Percentiles rank a stretch among this genome's conserved stretches.
Evolutionary conservation across 176 grass and related monocot genomes (phyloP).

Genomic region (Saccharum spontaneum): DNA sequence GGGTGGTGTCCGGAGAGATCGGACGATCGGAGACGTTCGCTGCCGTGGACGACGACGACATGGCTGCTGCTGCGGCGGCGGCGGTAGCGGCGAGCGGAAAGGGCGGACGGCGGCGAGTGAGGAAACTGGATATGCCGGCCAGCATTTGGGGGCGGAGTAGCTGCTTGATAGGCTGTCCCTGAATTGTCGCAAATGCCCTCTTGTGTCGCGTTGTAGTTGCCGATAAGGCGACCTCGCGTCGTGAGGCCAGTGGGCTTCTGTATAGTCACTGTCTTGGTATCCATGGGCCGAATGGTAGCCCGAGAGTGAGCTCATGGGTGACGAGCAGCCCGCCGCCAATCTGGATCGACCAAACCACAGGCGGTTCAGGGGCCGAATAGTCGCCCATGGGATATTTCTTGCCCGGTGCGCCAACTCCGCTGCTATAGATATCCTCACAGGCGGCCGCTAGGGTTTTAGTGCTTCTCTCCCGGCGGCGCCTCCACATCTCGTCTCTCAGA

Average conservation of each 20-base stretch:
- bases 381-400: constrained; percentile 14
- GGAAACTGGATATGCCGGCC: constrained; percentile 27
- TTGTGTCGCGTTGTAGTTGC: background rate
- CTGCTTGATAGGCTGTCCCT: background rate
- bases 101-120: constrained; percentile 32
- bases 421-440: background rate
- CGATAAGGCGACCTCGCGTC: background rate
- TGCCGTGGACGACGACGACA: constrained; percentile 44
- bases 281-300: background rate
- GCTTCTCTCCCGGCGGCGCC: constrained; percentile 13
- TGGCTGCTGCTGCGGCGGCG: constrained; percentile 4
- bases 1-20: constrained; percentile 53
- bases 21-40: constrained; percentile 10
- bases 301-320: constrained; percentile 3
- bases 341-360: background rate
- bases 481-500: constrained; percentile 16
- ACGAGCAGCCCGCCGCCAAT: background rate
- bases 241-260: no score
- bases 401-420: background rate
- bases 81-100: constrained; percentile 16
- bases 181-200: constrained; percentile 38
- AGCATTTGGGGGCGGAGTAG: constrained; percentile 38
- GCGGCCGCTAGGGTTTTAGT: constrained; percentile 1
- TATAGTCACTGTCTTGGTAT: background rate
- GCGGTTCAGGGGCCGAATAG: background rate